Base-by-base conservation (phyloP, 2,329 filamentous ascomycete genomes). In the Calonectria honghensis region DNA sequence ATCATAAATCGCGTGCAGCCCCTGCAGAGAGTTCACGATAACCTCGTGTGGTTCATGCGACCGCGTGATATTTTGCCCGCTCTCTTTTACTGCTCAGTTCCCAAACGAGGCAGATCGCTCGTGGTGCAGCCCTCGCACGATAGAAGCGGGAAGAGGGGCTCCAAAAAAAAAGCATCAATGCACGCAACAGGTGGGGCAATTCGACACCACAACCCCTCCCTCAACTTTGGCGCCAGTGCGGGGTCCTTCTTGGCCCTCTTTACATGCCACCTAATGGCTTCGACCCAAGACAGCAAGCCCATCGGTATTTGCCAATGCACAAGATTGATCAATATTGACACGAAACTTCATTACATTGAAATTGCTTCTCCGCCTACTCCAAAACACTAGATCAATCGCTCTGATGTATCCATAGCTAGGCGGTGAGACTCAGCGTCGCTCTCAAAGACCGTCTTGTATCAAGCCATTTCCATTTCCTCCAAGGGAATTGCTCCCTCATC, bases 101-200 rank as follows among this genome's bases (percentile, higher is more conserved):
- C 20, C 20, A 24, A 31, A 20, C 50, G 32, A n/a, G 65, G 27
- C 50, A 57, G 18, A 68, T 27, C 31, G 24, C 13, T 16, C 32
- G 10, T 1, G 51, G 29, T 32, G 24, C 27, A 27, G 51, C 37
- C 35, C n/a, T 37, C 31, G 14, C 7, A 39, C 3, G n/a, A 14
- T 13, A 18, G 32, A 29, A 32, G 32, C 6, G 27, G 51, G 48
- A 68, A 24, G 35, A 29, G 65, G 29, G 29, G 24, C 65, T 66
- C 66, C 54, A 73, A 73, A 73, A 68, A 24, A 24, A 68, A 73
- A 57, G 65, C 65, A 65, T 48, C 65, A 29, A 20, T 48, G 37
- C 70, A 68, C 41, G 54, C 45, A 37, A 18, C 27, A 37, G 29
- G 71, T 64, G 71, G 71, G 66, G 71, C 54, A 61, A 39, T 39